phyloP scores from a whole-genome alignment of 371 early-diverging fungal genomes.

The Mucor saturninus region DNA sequence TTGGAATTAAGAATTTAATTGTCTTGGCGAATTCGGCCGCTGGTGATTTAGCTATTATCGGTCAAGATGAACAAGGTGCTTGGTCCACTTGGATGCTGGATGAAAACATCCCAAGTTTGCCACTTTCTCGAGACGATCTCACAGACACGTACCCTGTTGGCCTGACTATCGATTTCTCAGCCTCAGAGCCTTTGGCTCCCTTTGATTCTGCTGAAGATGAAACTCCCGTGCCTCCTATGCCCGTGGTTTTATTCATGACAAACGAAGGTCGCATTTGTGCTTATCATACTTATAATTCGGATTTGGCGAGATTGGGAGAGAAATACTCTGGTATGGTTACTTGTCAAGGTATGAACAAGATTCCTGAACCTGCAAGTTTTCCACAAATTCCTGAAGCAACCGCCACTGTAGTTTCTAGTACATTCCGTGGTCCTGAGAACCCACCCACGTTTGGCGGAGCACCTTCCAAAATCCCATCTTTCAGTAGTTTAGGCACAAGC shows the following conservation, averaged over 20 bases:
- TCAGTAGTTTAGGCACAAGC: not conserved
- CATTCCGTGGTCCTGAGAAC: not conserved
- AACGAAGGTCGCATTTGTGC: slow-evolving; percentile 48
- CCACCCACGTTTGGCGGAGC: slow-evolving; percentile 14
- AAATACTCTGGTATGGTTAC: slow-evolving; percentile 12
- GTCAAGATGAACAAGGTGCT: slow-evolving; percentile 36
- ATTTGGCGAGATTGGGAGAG: slow-evolving; percentile 26
- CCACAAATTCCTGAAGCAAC: slow-evolving; percentile 7
- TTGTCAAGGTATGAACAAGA: slow-evolving; percentile 1
- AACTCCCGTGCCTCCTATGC: slow-evolving; percentile 41
- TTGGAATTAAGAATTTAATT: slow-evolving; percentile 30
- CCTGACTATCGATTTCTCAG: slow-evolving; percentile 46
- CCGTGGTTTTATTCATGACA: slow-evolving; percentile 42
- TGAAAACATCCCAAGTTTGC: slow-evolving; percentile 33
- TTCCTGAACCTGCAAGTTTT: slow-evolving; percentile 10
- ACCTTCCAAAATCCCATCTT: not conserved
- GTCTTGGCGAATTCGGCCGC: slow-evolving; percentile 44
- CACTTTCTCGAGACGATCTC: slow-evolving; percentile 37
- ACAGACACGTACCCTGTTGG: slow-evolving; percentile 51
- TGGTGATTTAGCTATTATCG: slow-evolving; percentile 41
- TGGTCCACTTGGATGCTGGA: slow-evolving; percentile 51
- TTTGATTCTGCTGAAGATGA: slow-evolving; percentile 41
- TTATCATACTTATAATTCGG: slow-evolving; percentile 42
- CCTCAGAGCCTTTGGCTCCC: slow-evolving; percentile 41
- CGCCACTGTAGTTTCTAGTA: not conserved